A percentile compares a stretch with the other conserved stretches of the same genome.
These are phyloP conservation scores for Fimicolochytrium jonesii DNA, from an alignment of 192 early-diverging fungal species.

Conservation along the genomic window DNA sequence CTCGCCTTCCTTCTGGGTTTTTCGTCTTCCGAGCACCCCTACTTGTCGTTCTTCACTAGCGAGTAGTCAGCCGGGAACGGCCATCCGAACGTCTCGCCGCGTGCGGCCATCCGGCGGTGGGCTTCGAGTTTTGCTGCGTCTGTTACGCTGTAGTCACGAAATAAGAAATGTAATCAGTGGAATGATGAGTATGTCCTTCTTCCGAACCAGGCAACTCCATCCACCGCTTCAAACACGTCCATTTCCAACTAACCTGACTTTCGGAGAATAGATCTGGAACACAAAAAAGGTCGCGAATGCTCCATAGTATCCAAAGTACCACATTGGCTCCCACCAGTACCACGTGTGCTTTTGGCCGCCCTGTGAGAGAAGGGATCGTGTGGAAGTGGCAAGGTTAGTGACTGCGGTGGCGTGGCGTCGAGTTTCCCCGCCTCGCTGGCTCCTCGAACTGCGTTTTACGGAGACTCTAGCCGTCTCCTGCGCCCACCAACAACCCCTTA, in stretches of 20 bases:
- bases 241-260: conserved; percentile 19
- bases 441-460: background rate
- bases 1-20: no score
- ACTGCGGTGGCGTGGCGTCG: no score
- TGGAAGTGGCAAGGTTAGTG: background rate
- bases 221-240: no score
- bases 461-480: background rate
- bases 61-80: conserved; percentile 35
- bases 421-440: background rate
- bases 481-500: background rate
- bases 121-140: conserved; percentile 31
- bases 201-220: no score
- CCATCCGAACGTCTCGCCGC: conserved; percentile 42
- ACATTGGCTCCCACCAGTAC: conserved; percentile 43
- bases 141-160: conserved; percentile 21
- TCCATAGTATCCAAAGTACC: conserved; percentile 38
- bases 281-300: conserved; percentile 24
- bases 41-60: conserved; percentile 20
- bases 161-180: background rate
- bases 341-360: conserved; percentile 18
- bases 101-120: conserved; percentile 27
- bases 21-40: no score
- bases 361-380: background rate
- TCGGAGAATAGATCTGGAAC: conserved; percentile 28
- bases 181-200: no score